Percentiles rank a stretch among this genome's conserved stretches.
These are phyloP conservation scores for Boechera retrofracta DNA, from an alignment of 345 rosid genomes.

Conservation along the genomic window DNA sequence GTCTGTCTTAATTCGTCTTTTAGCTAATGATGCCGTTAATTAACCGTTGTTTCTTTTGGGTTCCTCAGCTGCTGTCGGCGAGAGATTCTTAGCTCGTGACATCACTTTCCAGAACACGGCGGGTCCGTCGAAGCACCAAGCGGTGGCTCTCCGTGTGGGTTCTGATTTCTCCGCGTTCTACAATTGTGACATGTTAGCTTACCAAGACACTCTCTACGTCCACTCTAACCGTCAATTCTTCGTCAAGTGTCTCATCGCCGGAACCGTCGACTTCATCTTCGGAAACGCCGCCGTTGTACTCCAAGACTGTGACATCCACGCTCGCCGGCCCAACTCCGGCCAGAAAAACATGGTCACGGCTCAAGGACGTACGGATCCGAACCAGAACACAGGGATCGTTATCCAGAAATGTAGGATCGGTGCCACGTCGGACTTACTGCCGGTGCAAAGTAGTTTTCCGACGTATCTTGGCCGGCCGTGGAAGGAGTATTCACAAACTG, in stretches of 20 bases:
- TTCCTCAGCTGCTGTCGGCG: conserved; percentile 73
- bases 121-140: conserved; percentile 78
- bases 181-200: conserved; percentile 74
- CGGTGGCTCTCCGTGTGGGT: conserved; percentile 80
- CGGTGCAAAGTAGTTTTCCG: conserved; percentile 62
- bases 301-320: conserved; percentile 89
- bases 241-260: conserved; percentile 64
- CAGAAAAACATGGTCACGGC: conserved; percentile 98
- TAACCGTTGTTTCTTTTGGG: conserved; percentile 10
- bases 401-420: conserved; percentile 85
- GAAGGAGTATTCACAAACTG: conserved; percentile 90
- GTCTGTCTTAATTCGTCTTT: not conserved
- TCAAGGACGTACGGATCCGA: conserved; percentile 84
- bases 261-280: conserved; percentile 89
- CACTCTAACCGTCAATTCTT: conserved; percentile 78
- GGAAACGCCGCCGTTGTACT: conserved; percentile 69
- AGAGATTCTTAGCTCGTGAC: conserved; percentile 71
- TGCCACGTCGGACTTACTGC: conserved; percentile 65
- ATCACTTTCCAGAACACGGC: conserved; percentile 86
- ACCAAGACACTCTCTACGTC: conserved; percentile 81
- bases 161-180: conserved; percentile 80
- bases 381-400: conserved; percentile 93
- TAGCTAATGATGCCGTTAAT: conserved; percentile 26
- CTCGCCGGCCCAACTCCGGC: conserved; percentile 77
- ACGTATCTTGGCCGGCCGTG: conserved; percentile 91